Conservation (phyloP, 2,329 filamentous ascomycete species). For the Clarireedia homoeocarpa region DNA sequence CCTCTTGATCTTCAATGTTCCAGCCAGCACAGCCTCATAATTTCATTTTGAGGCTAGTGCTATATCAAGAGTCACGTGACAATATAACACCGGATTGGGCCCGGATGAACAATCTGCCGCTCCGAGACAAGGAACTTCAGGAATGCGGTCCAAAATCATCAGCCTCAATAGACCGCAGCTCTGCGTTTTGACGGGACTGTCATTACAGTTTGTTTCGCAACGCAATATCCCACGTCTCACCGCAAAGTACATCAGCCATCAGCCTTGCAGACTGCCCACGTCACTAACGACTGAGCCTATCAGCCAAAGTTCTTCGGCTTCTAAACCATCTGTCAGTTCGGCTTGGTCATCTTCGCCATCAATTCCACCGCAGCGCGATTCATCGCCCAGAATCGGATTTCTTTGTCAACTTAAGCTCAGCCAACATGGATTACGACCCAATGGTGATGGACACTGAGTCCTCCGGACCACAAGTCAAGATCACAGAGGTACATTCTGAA, state of each 20-base stretch:
- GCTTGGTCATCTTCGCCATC: constrained; percentile 1
- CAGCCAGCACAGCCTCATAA: not conserved
- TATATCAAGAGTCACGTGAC: not conserved
- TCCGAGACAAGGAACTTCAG: not conserved
- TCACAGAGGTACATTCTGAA: constrained; percentile 33
- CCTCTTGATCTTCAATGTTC: not conserved
- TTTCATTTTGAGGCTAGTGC: not conserved
- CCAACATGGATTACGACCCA: constrained; percentile 40
- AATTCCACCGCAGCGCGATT: constrained; percentile 15
- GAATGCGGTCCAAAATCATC: not conserved
- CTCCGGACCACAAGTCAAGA: constrained; percentile 38
- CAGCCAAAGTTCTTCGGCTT: not conserved
- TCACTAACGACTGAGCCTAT: not conserved
- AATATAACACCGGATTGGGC: not conserved
- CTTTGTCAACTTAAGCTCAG: constrained; percentile 5
- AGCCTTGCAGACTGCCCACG: constrained; percentile 18
- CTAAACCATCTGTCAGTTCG: not conserved
- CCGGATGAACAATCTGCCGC: not conserved
- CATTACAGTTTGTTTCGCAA: not conserved
- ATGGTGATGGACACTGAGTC: constrained; percentile 37
- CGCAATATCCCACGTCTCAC: not conserved
- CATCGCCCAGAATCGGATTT: constrained; percentile 2
- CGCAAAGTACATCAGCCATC: constrained; percentile 7
- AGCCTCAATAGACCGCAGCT: constrained; percentile 10
- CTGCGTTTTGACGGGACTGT: not conserved